Conservation (phyloP, 192 early-diverging fungal species). For the Mortierella hygrophila region DNA sequence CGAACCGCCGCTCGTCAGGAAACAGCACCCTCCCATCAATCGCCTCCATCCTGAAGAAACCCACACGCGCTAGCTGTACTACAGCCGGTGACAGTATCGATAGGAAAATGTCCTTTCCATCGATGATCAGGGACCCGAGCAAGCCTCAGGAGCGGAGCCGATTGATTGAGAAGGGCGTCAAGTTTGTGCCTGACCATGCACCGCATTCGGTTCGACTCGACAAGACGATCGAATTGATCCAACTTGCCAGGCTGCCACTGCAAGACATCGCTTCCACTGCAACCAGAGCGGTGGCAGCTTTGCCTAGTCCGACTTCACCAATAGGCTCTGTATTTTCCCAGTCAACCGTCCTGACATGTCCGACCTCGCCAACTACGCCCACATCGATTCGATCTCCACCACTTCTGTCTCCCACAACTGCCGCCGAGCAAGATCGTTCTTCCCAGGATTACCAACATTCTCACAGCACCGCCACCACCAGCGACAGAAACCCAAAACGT, state of each 20-base stretch:
- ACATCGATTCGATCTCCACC: no score
- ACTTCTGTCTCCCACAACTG: no score
- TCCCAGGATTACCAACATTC: no score
- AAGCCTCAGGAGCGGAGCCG: neutral
- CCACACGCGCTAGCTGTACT: neutral
- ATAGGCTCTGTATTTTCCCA: no score
- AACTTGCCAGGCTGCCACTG: neutral
- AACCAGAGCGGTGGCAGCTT: no score
- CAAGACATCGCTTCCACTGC: neutral
- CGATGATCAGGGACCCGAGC: neutral
- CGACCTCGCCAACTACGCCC: no score
- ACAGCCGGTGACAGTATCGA: neutral
- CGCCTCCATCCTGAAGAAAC: neutral
- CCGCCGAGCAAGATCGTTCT: no score
- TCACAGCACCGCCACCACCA: neutral
- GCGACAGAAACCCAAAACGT: neutral
- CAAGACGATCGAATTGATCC: neutral
- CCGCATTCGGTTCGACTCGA: neutral
- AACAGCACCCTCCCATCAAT: neutral
- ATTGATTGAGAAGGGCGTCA: neutral
- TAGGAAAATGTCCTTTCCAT: neutral
- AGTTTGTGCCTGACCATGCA: neutral
- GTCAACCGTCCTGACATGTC: no score
- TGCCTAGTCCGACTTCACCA: no score
- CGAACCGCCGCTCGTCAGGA: neutral